These are phyloP conservation scores for Phytopythium vexans DNA, from an alignment of 352 stramenopile species.

Conservation along the genomic window DNA sequence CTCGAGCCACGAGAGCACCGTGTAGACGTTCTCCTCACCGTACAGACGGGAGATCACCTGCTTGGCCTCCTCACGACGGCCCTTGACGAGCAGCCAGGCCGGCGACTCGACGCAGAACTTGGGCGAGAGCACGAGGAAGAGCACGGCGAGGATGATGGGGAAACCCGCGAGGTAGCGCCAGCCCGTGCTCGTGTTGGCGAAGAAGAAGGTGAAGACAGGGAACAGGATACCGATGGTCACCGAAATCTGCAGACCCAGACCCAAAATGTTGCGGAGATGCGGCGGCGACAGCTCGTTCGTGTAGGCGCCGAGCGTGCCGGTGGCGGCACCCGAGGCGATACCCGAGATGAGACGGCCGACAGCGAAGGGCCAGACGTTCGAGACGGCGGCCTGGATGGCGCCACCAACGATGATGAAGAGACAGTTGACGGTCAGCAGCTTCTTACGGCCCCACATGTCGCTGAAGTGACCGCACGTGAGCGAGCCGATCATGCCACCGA, in stretches of 20 bases:
- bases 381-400: conserved; percentile 12
- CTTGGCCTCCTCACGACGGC: conserved; percentile 14
- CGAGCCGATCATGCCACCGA: conserved; percentile 43
- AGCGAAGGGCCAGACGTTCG: conserved; percentile 17
- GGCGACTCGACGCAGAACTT: conserved; percentile 11
- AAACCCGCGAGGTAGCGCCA: conserved; percentile 44
- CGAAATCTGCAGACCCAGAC: conserved; percentile 13
- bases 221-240: conserved; percentile 17
- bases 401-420: conserved; percentile 24
- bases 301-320: conserved; percentile 18
- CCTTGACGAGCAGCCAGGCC: conserved; percentile 15
- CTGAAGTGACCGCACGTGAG: conserved; percentile 29
- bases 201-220: conserved; percentile 28
- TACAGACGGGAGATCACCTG: conserved; percentile 14
- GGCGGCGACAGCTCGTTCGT: conserved; percentile 33
- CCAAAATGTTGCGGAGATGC: conserved; percentile 26
- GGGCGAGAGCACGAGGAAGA: conserved; percentile 9
- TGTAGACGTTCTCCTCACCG: conserved; percentile 15
- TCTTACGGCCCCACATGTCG: conserved; percentile 15
- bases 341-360: conserved; percentile 18
- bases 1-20: conserved; percentile 17
- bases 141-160: conserved; percentile 6
- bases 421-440: conserved; percentile 6
- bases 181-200: conserved; percentile 30
- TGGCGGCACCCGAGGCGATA: conserved; percentile 4